Conservation (phyloP, 345 rosid species). For the Boechera retrofracta region DNA sequence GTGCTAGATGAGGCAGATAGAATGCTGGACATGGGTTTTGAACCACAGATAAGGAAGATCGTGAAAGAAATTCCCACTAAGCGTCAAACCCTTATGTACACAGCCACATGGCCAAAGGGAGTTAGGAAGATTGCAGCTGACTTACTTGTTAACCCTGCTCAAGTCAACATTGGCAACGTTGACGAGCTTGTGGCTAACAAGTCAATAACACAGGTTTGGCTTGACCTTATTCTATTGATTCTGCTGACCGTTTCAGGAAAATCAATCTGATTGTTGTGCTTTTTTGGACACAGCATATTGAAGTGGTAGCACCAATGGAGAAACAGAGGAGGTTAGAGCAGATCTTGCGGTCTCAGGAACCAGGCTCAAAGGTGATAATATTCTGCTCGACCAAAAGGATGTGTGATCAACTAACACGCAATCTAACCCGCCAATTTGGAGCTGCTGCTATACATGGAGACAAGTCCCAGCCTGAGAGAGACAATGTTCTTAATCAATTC, state of each 20-base stretch:
- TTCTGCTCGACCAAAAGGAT: conserved; percentile 90
- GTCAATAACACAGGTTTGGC: conserved; percentile 90
- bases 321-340: conserved; percentile 93
- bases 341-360: conserved; percentile 85
- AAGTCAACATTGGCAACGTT: conserved; percentile 95
- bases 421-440: conserved; percentile 73
- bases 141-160: conserved; percentile 87
- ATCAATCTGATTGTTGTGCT: conserved; percentile 16
- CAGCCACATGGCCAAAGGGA: conserved; percentile 98
- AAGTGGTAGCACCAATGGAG: conserved; percentile 78
- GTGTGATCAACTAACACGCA: conserved; percentile 90
- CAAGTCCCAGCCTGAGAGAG: conserved; percentile 90
- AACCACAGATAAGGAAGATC: conserved; percentile 95
- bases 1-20: conserved; percentile 99
- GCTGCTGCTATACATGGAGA: conserved; percentile 95
- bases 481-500: conserved; percentile 75
- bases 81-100: conserved; percentile 98
- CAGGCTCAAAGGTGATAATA: conserved; percentile 79
- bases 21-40: conserved; percentile 99
- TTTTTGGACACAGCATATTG: conserved; percentile 62
- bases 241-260: not conserved
- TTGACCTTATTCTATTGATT: conserved; percentile 19
- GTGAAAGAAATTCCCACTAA: conserved; percentile 91
- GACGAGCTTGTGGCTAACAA: conserved; percentile 99
- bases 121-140: conserved; percentile 98